Conservation (phyloP, 495 filamentous ascomycete genomes). For the Cercophora samala region DNA sequence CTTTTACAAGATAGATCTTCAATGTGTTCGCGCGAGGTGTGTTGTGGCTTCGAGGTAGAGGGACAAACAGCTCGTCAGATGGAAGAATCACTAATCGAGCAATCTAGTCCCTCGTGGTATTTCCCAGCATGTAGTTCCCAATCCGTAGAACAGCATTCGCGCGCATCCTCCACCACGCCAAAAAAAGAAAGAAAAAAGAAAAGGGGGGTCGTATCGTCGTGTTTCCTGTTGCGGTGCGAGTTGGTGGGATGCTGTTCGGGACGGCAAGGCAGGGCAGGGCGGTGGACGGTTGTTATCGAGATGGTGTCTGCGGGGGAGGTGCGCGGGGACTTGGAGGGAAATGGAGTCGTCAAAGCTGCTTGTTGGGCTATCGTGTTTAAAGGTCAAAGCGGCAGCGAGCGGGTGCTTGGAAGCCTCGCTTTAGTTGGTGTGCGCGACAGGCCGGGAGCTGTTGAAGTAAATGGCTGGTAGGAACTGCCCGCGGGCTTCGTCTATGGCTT, state of each 20-base stretch:
- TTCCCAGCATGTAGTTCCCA: conserved; percentile 30
- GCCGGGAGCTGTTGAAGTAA: neutral
- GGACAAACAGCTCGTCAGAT: neutral
- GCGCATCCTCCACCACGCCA: conserved; percentile 25
- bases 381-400: neutral
- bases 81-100: neutral
- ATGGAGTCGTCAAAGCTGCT: neutral
- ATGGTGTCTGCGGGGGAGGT: neutral
- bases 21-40: neutral
- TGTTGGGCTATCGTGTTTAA: neutral
- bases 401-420: neutral
- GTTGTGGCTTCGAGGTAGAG: neutral
- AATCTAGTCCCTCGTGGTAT: conserved; percentile 16
- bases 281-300: neutral
- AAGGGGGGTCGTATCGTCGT: neutral
- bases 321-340: neutral
- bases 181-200: too few species aligned
- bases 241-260: conserved; percentile 1
- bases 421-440: neutral
- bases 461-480: neutral
- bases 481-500: neutral
- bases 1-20: neutral
- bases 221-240: neutral
- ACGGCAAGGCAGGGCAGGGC: neutral
- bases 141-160: conserved; percentile 22